Base-by-base conservation (phyloP, 2,329 filamentous ascomycete species). In the Rhinocladiella mackenziei region DNA sequence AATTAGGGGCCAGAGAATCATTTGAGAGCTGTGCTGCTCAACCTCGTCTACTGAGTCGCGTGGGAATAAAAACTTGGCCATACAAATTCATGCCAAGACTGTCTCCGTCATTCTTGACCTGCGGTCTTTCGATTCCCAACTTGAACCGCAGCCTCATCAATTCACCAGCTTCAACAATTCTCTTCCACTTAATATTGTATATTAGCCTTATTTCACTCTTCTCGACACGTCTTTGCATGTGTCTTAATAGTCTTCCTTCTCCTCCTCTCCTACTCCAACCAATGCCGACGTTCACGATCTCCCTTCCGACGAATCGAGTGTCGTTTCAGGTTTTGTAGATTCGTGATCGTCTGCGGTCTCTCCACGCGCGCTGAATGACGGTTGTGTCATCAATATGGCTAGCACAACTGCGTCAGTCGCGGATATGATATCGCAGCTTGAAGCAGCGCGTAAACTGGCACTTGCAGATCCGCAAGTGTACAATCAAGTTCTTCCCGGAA, bases 391-490 rank as follows among this genome's bases (percentile, higher is more conserved):
- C 39, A 44, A 31, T 34, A 57, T 57, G 55, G 46, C 55, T 33
- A 45, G 38, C 13, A 28, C 47, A 9, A 39, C 34, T 17, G 28
- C 48, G 39, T 44, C 54, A 15, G 36, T 51, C 15, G 52, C 44
- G 29, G 55, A 52, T 28, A 57, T 57, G 68, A 79, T 97, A 60
- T 78, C 80, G 58, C 89, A 96, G 73, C 83, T 98, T 57, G 83
- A 94, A 64, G 83, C 86, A 59, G 92, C 92, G 53, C 87, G 92
- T 61, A 86, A 86, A 63, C 83, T 97, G 51, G 89, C 94, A 41
- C 77, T 97, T 48, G 80, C 79, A 57, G 89, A 97, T 67, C 77
- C 89, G 53, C 81, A 81, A 61, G 88, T 94, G 69, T 98, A 97
- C 66, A 82, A 84, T 38, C 87, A 86, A 65, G 91, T 98, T 62